Evolutionary conservation across 208 protist species (phyloP), one percentile per base, ranked within the genome.

Genomic region (Acanthamoeba divionensis): DNA sequence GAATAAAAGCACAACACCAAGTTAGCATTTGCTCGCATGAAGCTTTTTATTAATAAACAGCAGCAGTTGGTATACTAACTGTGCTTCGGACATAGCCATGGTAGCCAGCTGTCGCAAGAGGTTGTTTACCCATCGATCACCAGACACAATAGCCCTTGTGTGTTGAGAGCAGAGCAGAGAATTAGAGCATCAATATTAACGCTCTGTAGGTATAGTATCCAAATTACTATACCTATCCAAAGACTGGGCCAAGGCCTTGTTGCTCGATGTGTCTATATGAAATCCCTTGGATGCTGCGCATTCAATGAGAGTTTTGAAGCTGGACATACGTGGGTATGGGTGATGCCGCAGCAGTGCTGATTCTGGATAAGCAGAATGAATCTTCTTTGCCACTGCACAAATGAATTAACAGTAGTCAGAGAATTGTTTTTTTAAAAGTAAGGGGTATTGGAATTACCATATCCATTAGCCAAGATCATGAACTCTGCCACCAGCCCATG

Each of bases 391-490:
- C 36, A 96, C n/a, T n/a, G n/a, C n/a, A n/a, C n/a, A n/a, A n/a
- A n/a, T n/a, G n/a, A n/a, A n/a, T n/a, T n/a, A n/a, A n/a, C n/a
- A n/a, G n/a, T n/a, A n/a, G n/a, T n/a, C n/a, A n/a, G n/a, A n/a
- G n/a, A n/a, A n/a, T n/a, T n/a, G n/a, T n/a, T n/a, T n/a, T n/a
- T n/a, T n/a, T n/a, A n/a, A n/a, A n/a, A n/a, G n/a, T n/a, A 79
- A 29, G 50, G 67, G 44, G 55, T 79, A 7, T 52, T 47, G 18
- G 45, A 47, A 6, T 41, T 47, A 3, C 50, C 95, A 31, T 63
- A 91, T 31, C 66, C 38, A 69, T 97, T 97, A 24, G 95, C 95
- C 4, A 97, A 82, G 38, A 97, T 91, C 95, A 97, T 97, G 71
- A 95, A 96, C 38, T 97, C 95, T 18, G 94, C 95, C 2, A 97